These are phyloP conservation scores for Leavenworthia alabamica DNA, from an alignment of 345 rosid species.

Conservation along the genomic window DNA sequence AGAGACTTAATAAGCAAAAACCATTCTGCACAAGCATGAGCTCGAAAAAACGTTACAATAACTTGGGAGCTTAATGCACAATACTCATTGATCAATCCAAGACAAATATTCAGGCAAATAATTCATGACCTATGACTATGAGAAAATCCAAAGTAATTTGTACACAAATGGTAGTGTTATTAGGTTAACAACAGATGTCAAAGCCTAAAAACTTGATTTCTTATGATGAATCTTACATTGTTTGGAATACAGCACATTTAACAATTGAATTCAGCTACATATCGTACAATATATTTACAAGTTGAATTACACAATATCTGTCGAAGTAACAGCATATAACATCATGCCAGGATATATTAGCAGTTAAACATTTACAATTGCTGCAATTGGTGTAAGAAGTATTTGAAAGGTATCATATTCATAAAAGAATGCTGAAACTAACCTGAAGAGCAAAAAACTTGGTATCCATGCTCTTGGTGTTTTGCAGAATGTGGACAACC, in stretches of 20 bases:
- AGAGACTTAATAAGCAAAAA: not conserved
- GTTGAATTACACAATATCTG: not conserved
- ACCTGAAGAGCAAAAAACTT: conserved; percentile 99
- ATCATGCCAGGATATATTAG: not conserved
- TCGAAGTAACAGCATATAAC: not conserved
- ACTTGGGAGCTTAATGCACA: not conserved
- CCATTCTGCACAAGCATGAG: not conserved
- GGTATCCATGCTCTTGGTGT: conserved; percentile 75
- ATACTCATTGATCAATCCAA: not conserved
- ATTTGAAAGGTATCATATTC: not conserved
- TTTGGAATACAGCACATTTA: not conserved
- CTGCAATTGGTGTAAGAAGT: no score
- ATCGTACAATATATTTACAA: not conserved
- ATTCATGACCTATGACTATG: not conserved
- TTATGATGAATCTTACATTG: not conserved
- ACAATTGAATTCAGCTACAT: not conserved
- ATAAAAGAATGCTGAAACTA: conserved; percentile 2
- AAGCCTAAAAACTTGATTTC: conserved; percentile 4
- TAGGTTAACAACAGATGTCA: conserved; percentile 5
- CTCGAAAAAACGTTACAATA: not conserved
- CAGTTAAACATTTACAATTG: conserved; percentile 7
- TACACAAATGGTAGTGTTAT: not conserved
- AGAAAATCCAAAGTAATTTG: not conserved
- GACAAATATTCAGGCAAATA: not conserved
- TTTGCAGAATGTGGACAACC: conserved; percentile 85